Conservation (phyloP, 2,329 filamentous ascomycete genomes). For the Fonsecaea multimorphosa region DNA sequence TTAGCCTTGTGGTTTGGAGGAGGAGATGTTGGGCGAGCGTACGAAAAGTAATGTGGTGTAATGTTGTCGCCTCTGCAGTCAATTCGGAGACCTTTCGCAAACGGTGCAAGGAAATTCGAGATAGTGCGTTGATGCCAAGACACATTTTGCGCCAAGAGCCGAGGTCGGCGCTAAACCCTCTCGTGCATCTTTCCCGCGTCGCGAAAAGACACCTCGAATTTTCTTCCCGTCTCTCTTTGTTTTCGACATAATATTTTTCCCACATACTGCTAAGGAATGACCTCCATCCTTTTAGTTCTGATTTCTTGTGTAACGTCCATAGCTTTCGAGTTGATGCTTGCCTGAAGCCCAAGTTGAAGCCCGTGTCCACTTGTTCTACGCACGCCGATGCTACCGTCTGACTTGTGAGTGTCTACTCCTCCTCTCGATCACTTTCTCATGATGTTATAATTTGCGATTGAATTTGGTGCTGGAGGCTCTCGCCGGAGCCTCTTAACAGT, state of each 20-base stretch:
- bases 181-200: not conserved
- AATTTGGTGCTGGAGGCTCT: constrained; percentile 81
- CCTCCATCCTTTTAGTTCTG: too few species aligned
- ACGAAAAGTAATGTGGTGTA: constrained; percentile 28
- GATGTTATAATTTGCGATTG: constrained; percentile 99
- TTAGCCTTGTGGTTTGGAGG: constrained; percentile 21
- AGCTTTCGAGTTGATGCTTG: not conserved
- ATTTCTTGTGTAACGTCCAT: not conserved
- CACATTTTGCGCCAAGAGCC: constrained; percentile 1
- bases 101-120: constrained; percentile 6
- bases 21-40: constrained; percentile 12
- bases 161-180: not conserved
- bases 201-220: constrained; percentile 2
- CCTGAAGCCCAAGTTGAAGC: not conserved
- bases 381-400: not conserved
- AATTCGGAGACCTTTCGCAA: not conserved
- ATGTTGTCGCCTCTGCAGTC: constrained; percentile 21
- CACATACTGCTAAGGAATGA: not conserved
- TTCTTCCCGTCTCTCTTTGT: constrained; percentile 8
- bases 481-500: constrained; percentile 88
- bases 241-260: not conserved
- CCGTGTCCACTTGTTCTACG: not conserved
- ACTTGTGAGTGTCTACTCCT: not conserved
- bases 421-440: constrained; percentile 51
- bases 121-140: constrained; percentile 4